Base-by-base conservation (phyloP, 371 early-diverging fungal species). In the Coemansia sp. region DNA sequence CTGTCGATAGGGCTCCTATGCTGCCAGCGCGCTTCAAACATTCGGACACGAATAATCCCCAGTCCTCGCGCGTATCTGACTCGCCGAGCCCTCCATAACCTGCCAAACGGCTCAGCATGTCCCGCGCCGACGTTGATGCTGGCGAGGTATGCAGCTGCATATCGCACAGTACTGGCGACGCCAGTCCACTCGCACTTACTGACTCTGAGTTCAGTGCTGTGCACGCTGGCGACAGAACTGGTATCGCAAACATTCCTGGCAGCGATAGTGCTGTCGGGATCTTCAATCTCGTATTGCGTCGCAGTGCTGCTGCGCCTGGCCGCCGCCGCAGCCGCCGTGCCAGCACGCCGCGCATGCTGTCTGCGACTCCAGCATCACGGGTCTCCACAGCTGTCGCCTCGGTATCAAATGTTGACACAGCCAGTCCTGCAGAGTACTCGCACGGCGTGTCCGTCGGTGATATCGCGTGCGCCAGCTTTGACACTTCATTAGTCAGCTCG, bases 81-180 rank as follows among this genome's bases (percentile, higher is more conserved):
- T 62, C 54, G 48, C 50, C 52, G 47, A 37, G 52, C 25, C 26
- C 18, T 33, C 18, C 26, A n/a, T 33, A 18, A 6, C 57, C 51
- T 2, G 73, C 75, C 61, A 75, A 37, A 4, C 74, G 77, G 39
- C 73, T 64, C 25, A 75, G 72, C 77, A 75, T 75, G 39, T 54
- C 72, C 30, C 71, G 75, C 14, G 75, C 73, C 20, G 59, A 62
- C 20, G 42, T 33, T 18, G 70, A 59, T 18, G 18, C 33, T 9
- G 69, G 64, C 21, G 65, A 57, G 1, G 67, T 64, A 18, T 40
- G 71, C 23, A 64, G 58, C 20, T 61, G 71, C 52, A 25, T 30
- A 7, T 52, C 59, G 14, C 48, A 61, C 21, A 28, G 53, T 48
- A 53, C 33, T 14, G 69, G 72, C 33, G 69, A 68, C 14, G 56